These are phyloP conservation scores for Elongisporangium prolatum DNA, from an alignment of 352 stramenopile species.

Conservation along the genomic window DNA sequence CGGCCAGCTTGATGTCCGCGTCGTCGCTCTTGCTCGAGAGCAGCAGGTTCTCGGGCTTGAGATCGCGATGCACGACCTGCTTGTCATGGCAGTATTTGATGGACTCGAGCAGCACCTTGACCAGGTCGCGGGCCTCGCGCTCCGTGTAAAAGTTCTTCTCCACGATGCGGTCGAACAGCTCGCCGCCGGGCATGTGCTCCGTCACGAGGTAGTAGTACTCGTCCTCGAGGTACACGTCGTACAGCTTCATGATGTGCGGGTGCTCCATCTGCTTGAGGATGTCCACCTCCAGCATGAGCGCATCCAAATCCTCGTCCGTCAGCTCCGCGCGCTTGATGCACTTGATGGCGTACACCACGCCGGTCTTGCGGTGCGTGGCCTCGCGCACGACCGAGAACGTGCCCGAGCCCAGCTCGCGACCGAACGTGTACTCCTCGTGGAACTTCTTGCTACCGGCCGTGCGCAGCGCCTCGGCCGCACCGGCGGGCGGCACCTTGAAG, in stretches of 20 bases:
- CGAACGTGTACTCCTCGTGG: constrained; percentile 60
- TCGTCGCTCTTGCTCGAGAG: constrained; percentile 67
- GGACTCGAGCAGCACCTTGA: constrained; percentile 74
- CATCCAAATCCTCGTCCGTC: constrained; percentile 57
- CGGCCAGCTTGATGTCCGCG: constrained; percentile 77
- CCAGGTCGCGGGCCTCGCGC: constrained; percentile 68
- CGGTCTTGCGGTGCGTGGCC: constrained; percentile 42
- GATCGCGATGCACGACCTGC: constrained; percentile 91
- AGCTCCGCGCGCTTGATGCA: constrained; percentile 84
- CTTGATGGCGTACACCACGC: constrained; percentile 67
- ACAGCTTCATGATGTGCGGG: constrained; percentile 85
- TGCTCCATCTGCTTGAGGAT: constrained; percentile 85
- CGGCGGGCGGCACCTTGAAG: constrained; percentile 52
- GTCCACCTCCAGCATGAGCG: constrained; percentile 72
- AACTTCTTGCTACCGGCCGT: constrained; percentile 36
- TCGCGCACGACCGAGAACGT: constrained; percentile 72
- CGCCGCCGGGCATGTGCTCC: constrained; percentile 90
- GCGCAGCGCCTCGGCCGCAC: constrained; percentile 26
- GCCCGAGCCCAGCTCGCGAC: constrained; percentile 59
- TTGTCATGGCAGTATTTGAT: constrained; percentile 84
- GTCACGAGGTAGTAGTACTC: constrained; percentile 97
- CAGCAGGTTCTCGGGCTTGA: constrained; percentile 97
- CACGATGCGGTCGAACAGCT: constrained; percentile 86
- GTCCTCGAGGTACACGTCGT: constrained; percentile 89
- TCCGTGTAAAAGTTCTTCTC: constrained; percentile 87